Evolutionary conservation across 1,139 yeast genomes (phyloP).

Genomic region (Yamadazyma membranifaciens): DNA sequence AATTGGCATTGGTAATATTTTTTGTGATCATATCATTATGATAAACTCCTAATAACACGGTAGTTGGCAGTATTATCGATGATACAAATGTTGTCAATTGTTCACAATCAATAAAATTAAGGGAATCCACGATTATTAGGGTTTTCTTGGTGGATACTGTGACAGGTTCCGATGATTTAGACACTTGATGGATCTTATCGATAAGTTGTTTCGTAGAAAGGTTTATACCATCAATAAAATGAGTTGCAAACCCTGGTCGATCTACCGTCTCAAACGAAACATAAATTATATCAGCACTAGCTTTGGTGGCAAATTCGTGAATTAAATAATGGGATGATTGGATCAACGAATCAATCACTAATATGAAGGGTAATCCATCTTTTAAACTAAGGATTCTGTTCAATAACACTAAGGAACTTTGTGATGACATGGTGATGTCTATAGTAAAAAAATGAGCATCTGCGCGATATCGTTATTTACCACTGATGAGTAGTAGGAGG

Average conservation of each 20-base stretch:
- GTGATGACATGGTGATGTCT: conserved; percentile 32
- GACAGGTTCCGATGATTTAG: conserved; percentile 6
- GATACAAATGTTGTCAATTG: conserved; percentile 54
- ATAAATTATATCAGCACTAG: conserved; percentile 34
- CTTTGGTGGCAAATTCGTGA: conserved; percentile 47
- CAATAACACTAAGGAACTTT: conserved; percentile 57
- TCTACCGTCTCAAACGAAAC: conserved; percentile 64
- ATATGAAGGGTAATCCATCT: conserved; percentile 71
- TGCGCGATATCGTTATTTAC: background rate
- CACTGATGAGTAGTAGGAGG: conserved; percentile 7
- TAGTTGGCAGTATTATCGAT: conserved; percentile 51
- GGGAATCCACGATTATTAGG: conserved; percentile 62
- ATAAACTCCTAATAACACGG: conserved; percentile 57
- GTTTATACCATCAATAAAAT: conserved; percentile 49
- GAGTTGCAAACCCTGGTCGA: conserved; percentile 48
- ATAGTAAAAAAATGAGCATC: background rate
- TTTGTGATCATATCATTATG: conserved; percentile 45
- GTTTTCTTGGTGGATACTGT: conserved; percentile 19
- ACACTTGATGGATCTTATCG: conserved; percentile 18
- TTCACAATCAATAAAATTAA: conserved; percentile 54
- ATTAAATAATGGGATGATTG: conserved; percentile 64
- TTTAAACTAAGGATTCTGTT: conserved; percentile 63
- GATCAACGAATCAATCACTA: conserved; percentile 64
- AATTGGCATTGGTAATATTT: conserved; percentile 24
- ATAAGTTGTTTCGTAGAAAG: conserved; percentile 21